Conservation (phyloP, 345 rosid genomes). For the Bruguiera gymnorhiza region DNA sequence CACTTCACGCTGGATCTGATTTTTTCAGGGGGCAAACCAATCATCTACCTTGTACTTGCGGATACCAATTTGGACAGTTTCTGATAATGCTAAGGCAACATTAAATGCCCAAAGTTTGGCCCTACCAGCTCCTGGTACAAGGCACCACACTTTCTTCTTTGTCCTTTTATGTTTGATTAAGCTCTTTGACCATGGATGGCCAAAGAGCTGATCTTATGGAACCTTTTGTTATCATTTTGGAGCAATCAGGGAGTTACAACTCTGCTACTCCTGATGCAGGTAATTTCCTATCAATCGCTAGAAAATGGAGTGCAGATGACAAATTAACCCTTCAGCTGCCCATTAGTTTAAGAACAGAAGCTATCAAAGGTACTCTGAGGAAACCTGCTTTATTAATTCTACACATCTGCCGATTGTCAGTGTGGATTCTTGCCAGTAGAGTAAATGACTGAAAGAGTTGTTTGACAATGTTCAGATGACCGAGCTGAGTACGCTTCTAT, state of each 20-base stretch:
- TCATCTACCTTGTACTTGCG: constrained; percentile 67
- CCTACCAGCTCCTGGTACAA: constrained; percentile 62
- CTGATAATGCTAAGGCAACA: constrained; percentile 52
- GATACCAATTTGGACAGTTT: constrained; percentile 67
- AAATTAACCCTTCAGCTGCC: constrained; percentile 61
- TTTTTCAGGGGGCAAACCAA: constrained; percentile 41
- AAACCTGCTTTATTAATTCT: not conserved
- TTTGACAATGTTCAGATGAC: constrained; percentile 52
- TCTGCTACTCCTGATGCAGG: constrained; percentile 40
- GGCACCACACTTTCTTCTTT: not conserved
- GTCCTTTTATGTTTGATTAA: not conserved
- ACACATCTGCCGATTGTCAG: not conserved
- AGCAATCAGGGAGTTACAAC: not conserved
- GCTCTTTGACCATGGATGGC: not conserved
- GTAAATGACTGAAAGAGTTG: not conserved
- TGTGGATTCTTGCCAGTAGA: not conserved
- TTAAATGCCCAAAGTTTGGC: constrained; percentile 50
- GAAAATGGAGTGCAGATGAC: constrained; percentile 56
- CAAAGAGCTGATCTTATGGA: not conserved
- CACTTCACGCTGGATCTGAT: not conserved
- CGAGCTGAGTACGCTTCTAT: constrained; percentile 61
- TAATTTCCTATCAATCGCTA: constrained; percentile 46
- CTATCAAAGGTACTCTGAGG: constrained; percentile 56
- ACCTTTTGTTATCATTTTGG: not conserved
- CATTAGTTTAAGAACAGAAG: constrained; percentile 53